These are phyloP conservation scores for Didymella segeticola DNA, from an alignment of 2,329 filamentous ascomycete species.

Conservation along the genomic window DNA sequence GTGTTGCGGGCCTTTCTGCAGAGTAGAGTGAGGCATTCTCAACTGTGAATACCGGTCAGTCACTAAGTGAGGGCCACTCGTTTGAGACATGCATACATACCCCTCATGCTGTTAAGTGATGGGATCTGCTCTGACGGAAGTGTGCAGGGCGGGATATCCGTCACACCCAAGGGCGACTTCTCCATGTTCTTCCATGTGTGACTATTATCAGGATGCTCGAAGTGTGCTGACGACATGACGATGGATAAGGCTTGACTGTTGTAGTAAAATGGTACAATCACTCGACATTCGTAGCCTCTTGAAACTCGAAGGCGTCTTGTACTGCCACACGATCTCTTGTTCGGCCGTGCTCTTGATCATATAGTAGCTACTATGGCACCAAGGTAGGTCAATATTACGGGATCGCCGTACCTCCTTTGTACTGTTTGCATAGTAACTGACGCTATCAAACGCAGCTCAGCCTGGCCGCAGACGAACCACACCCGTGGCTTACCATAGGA, in stretches of 20 bases:
- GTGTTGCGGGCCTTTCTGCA: slow-evolving; percentile 5
- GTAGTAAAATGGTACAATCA: background rate
- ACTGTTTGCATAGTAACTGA: slow-evolving; percentile 3
- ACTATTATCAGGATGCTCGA: background rate
- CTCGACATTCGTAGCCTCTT: background rate
- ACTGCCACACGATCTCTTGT: background rate
- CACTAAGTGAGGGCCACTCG: background rate
- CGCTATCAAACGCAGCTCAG: slow-evolving; percentile 9
- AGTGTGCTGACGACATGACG: slow-evolving; percentile 10
- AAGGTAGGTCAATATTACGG: slow-evolving; percentile 1
- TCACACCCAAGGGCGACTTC: background rate
- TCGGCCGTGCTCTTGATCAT: slow-evolving; percentile 1
- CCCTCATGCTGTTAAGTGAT: background rate
- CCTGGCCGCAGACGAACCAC: background rate
- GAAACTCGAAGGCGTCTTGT: background rate
- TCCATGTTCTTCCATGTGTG: slow-evolving; percentile 4
- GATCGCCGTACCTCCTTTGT: slow-evolving; percentile 10
- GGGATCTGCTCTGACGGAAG: background rate
- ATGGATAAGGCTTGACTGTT: background rate
- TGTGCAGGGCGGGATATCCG: background rate
- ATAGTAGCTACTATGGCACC: slow-evolving; percentile 1
- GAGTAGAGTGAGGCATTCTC: background rate
- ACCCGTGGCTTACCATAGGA: slow-evolving; percentile 8
- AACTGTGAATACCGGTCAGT: slow-evolving; percentile 3
- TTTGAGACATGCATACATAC: slow-evolving; percentile 11